phyloP scores from a whole-genome alignment of 352 stramenopile species.

The Phytophthora melonis region DNA sequence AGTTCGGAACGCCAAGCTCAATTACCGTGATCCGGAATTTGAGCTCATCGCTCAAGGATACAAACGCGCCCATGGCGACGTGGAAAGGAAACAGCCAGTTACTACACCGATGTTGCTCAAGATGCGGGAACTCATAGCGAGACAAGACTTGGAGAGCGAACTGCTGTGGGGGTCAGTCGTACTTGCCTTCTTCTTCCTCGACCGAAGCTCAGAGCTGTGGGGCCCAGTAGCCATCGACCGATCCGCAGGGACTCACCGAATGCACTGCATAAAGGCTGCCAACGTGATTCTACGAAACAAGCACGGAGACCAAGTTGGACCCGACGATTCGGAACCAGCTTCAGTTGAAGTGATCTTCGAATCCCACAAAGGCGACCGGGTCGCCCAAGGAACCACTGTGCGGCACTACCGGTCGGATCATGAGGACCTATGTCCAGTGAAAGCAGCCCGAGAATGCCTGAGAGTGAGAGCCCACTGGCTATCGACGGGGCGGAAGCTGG shows the following conservation, averaged over 20 bases:
- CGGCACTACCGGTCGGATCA: too few species aligned
- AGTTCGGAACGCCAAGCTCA: neutral
- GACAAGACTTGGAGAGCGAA: neutral
- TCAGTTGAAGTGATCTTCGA: too few species aligned
- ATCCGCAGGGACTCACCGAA: neutral
- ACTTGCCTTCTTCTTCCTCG: neutral
- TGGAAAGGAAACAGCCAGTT: neutral
- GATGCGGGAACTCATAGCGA: neutral
- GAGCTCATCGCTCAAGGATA: neutral
- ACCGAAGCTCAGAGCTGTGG: neutral
- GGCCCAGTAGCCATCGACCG: constrained; percentile 5
- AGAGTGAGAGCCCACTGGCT: too few species aligned
- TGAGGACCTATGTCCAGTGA: too few species aligned
- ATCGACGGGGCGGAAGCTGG: too few species aligned
- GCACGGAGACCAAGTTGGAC: too few species aligned
- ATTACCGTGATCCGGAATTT: neutral
- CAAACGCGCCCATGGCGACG: neutral
- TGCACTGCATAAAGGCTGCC: too few species aligned
- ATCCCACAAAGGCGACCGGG: too few species aligned
- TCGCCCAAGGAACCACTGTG: too few species aligned
- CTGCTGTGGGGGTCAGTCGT: neutral
- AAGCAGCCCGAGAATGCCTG: too few species aligned
- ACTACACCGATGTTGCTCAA: neutral
- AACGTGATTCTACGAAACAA: too few species aligned
- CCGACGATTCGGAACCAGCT: too few species aligned